phyloP scores from a whole-genome alignment of 805 yeast genomes.

The Lipomyces sp. region DNA sequence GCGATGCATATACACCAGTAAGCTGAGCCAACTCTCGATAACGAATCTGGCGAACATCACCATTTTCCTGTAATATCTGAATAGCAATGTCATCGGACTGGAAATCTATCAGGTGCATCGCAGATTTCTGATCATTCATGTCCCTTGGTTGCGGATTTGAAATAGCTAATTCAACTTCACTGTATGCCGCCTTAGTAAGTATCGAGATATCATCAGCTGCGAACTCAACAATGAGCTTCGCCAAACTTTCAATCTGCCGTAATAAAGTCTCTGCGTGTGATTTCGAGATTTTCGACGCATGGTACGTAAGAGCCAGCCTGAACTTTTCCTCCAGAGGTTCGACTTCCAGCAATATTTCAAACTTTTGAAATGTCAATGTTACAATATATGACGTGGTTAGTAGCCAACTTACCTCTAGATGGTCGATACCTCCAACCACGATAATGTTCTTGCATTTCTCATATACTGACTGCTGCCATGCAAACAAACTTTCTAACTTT shows the following conservation, averaged over 20 bases:
- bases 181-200: background rate
- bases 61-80: slow-evolving; percentile 15
- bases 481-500: slow-evolving; percentile 18
- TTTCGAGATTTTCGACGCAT: slow-evolving; percentile 6
- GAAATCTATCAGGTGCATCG: slow-evolving; percentile 15
- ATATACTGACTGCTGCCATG: slow-evolving; percentile 30
- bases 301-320: slow-evolving; percentile 19
- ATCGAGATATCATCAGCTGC: background rate
- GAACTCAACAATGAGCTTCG: background rate
- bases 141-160: slow-evolving; percentile 21
- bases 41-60: background rate
- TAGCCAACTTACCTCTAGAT: slow-evolving; percentile 18
- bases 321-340: slow-evolving; percentile 10
- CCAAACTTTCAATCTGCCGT: slow-evolving; percentile 8
- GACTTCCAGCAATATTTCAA: slow-evolving; percentile 25
- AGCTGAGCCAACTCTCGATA: slow-evolving; percentile 8
- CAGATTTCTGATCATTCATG: background rate
- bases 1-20: background rate
- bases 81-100: slow-evolving; percentile 14
- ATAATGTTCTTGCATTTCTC: background rate
- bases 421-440: slow-evolving; percentile 13
- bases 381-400: background rate
- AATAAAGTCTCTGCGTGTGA: slow-evolving; percentile 11
- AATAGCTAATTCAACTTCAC: slow-evolving; percentile 6
- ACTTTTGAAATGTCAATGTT: slow-evolving; percentile 1